Evolutionary conservation across 2,329 filamentous ascomycete species (phyloP).

Genomic region (Fusarium sororula): DNA sequence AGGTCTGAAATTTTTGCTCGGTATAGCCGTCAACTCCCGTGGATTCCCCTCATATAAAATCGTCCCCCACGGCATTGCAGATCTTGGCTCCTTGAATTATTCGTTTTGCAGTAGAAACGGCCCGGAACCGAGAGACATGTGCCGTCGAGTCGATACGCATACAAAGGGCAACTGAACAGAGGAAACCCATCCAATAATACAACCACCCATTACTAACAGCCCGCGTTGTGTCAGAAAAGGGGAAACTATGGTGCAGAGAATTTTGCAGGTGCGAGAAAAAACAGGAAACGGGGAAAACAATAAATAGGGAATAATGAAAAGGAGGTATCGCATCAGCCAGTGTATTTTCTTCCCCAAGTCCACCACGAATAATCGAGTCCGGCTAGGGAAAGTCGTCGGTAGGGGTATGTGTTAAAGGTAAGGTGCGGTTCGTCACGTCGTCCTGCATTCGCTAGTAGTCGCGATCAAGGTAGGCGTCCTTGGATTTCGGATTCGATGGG

Average conservation of each 20-base stretch:
- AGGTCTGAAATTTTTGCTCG: conserved; percentile 47
- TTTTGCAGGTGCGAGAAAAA: conserved; percentile 43
- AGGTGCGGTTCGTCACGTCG: conserved; percentile 52
- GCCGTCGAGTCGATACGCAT: conserved; percentile 33
- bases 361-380: conserved; percentile 38
- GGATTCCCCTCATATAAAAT: conserved; percentile 36
- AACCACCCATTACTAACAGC: conserved; percentile 47
- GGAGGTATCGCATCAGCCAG: conserved; percentile 50
- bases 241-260: conserved; percentile 49
- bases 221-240: conserved; percentile 43
- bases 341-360: conserved; percentile 37
- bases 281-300: conserved; percentile 36
- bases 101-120: conserved; percentile 27
- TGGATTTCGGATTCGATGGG: conserved; percentile 43
- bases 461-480: conserved; percentile 46
- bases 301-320: conserved; percentile 40
- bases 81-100: conserved; percentile 31
- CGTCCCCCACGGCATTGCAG: conserved; percentile 35
- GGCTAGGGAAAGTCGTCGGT: conserved; percentile 40
- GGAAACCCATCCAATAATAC: conserved; percentile 50
- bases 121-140: conserved; percentile 26
- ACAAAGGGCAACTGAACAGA: conserved; percentile 43
- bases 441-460: conserved; percentile 51
- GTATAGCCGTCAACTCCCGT: conserved; percentile 47
- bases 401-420: conserved; percentile 44